Evolutionary conservation across 2,329 filamentous ascomycete genomes (phyloP).

Genomic region (Hypoxylon sp.): DNA sequence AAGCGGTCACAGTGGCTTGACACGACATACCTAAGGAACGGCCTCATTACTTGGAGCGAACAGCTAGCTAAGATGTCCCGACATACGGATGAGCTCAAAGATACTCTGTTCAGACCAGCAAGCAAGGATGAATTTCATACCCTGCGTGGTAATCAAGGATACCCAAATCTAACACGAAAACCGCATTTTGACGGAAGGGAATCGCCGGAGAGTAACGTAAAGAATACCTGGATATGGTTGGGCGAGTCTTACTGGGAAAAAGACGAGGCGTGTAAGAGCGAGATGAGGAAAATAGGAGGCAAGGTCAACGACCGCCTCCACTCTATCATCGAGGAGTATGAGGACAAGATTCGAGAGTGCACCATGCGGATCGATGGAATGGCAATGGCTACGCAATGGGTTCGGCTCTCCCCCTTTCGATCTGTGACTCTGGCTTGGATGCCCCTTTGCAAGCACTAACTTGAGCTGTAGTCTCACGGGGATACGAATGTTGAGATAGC

Average conservation of each 20-base stretch:
- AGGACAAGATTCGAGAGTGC: conserved; percentile 52
- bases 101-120: conserved; percentile 1
- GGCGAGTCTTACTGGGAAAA: no score
- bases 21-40: conserved; percentile 46
- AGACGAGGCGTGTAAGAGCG: not conserved
- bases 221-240: not conserved
- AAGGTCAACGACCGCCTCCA: conserved; percentile 44
- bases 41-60: conserved; percentile 46
- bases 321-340: conserved; percentile 50
- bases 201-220: not conserved
- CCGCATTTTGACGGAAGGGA: not conserved
- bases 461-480: conserved; percentile 43
- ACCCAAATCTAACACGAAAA: not conserved
- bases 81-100: conserved; percentile 34
- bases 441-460: not conserved
- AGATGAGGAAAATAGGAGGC: conserved; percentile 18
- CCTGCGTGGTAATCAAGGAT: not conserved
- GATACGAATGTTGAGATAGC: conserved; percentile 52
- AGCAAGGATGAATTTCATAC: not conserved
- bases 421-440: not conserved
- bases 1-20: conserved; percentile 47
- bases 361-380: conserved; percentile 54
- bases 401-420: conserved; percentile 25
- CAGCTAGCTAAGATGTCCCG: conserved; percentile 45
- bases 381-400: conserved; percentile 55